These are phyloP conservation scores for Detonula confervacea DNA, from an alignment of 352 stramenopile genomes.

Conservation along the genomic window DNA sequence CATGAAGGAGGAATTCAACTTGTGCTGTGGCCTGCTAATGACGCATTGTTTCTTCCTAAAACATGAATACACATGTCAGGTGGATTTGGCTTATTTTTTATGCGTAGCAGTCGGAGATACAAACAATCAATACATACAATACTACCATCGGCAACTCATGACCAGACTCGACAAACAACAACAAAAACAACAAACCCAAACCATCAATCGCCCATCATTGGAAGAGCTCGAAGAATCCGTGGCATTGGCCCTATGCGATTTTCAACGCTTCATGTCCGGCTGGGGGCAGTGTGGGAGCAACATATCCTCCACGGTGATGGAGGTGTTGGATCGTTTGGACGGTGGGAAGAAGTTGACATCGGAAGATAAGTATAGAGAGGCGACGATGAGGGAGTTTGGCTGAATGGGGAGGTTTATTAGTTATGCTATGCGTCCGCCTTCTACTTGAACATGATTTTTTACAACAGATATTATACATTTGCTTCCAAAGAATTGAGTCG, in stretches of 20 bases:
- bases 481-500: too few species aligned
- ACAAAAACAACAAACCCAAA: constrained; percentile 3
- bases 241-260: constrained; percentile 74
- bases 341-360: constrained; percentile 56
- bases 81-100: constrained; percentile 80
- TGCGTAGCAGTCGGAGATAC: constrained; percentile 51
- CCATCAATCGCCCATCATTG: constrained; percentile 43
- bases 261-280: constrained; percentile 74
- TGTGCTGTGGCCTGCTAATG: too few species aligned
- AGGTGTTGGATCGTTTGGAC: constrained; percentile 63
- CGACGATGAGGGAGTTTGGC: constrained; percentile 59
- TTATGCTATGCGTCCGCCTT: too few species aligned
- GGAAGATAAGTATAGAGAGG: constrained; percentile 67
- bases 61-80: constrained; percentile 6
- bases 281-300: constrained; percentile 77
- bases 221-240: constrained; percentile 67
- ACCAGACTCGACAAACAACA: constrained; percentile 11
- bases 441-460: too few species aligned
- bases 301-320: constrained; percentile 43
- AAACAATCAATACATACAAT: constrained; percentile 41
- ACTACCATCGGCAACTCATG: constrained; percentile 62
- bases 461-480: too few species aligned
- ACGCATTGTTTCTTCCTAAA: neutral
- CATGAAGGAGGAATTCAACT: too few species aligned
- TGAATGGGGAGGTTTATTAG: too few species aligned